Percentiles rank a stretch among this genome's conserved stretches.
These are phyloP conservation scores for Alternaria ethzedia DNA, from an alignment of 2,329 filamentous ascomycete genomes.

Conservation along the genomic window DNA sequence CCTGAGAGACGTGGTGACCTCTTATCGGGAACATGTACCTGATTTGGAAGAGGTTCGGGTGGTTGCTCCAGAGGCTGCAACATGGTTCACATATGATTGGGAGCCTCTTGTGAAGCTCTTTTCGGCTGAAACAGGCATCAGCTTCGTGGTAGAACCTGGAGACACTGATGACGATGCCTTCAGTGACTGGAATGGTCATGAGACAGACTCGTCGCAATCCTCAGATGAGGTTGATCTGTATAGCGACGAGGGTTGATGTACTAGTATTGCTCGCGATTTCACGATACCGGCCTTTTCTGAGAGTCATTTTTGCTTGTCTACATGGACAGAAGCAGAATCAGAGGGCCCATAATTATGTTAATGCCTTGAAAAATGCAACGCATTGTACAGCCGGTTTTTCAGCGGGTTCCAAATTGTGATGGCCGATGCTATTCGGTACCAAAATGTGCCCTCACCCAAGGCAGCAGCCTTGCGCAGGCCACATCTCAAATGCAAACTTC, in stretches of 20 bases:
- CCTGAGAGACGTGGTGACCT: conserved; percentile 20
- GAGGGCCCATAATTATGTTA: background rate
- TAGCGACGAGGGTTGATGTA: conserved; percentile 4
- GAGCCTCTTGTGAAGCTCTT: conserved; percentile 10
- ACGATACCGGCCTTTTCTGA: background rate
- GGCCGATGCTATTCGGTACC: background rate
- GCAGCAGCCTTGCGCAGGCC: background rate
- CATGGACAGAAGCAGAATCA: background rate
- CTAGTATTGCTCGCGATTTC: background rate
- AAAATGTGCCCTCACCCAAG: background rate
- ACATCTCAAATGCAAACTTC: background rate
- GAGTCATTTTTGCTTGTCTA: background rate
- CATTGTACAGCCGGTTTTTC: background rate
- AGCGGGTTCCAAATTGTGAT: background rate
- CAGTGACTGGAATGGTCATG: conserved; percentile 5
- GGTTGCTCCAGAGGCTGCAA: background rate
- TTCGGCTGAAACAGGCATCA: conserved; percentile 5
- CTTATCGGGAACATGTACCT: conserved; percentile 10
- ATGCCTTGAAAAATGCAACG: background rate
- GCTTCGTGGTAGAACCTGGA: conserved; percentile 9
- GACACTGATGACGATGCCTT: background rate
- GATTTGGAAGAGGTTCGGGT: conserved; percentile 14
- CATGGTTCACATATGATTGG: conserved; percentile 18
- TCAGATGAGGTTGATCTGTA: conserved; percentile 25
- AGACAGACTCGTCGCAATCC: conserved; percentile 15